A percentile compares a stretch with the other conserved stretches of the same genome.
Conservation (phyloP, 106 monocot genomes). For the Iris macrosiphon region DNA sequence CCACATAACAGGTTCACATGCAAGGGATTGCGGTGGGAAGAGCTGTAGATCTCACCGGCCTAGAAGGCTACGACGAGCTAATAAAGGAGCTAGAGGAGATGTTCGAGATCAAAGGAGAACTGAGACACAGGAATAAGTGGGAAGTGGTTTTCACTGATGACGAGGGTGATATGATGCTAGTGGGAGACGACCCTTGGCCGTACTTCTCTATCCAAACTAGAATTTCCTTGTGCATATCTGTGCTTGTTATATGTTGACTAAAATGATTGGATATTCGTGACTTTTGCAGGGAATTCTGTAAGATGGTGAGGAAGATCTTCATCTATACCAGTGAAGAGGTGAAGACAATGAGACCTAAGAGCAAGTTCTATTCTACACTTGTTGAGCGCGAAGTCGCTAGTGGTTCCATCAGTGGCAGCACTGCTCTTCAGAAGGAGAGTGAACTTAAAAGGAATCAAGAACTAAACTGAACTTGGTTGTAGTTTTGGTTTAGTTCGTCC, state of each 20-base stretch:
- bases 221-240: neutral
- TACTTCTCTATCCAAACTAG: slow-evolving; percentile 18
- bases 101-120: slow-evolving; percentile 88
- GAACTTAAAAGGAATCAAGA: too few relatives aligned
- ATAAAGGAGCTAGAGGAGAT: slow-evolving; percentile 64
- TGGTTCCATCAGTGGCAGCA: too few relatives aligned
- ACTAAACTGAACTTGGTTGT: too few relatives aligned
- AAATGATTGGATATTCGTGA: neutral
- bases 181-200: slow-evolving; percentile 90
- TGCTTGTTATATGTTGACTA: neutral
- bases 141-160: slow-evolving; percentile 79
- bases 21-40: slow-evolving; percentile 82
- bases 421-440: too few relatives aligned
- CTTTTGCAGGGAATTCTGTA: slow-evolving; percentile 75
- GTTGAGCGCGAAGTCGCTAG: too few relatives aligned
- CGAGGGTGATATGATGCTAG: slow-evolving; percentile 88
- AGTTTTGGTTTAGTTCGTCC: too few relatives aligned
- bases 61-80: slow-evolving; percentile 59
- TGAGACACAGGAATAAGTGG: slow-evolving; percentile 58
- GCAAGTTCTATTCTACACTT: too few relatives aligned
- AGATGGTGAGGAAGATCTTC: slow-evolving; percentile 75
- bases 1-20: slow-evolving; percentile 90
- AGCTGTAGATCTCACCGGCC: slow-evolving; percentile 58
- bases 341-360: slow-evolving; percentile 61
- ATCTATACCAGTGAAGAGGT: slow-evolving; percentile 67